A percentile compares a stretch with the other conserved stretches of the same genome.
These are phyloP conservation scores for Artomyces pyxidatus DNA, from an alignment of 768 basidiomycete genomes.

Conservation along the genomic window DNA sequence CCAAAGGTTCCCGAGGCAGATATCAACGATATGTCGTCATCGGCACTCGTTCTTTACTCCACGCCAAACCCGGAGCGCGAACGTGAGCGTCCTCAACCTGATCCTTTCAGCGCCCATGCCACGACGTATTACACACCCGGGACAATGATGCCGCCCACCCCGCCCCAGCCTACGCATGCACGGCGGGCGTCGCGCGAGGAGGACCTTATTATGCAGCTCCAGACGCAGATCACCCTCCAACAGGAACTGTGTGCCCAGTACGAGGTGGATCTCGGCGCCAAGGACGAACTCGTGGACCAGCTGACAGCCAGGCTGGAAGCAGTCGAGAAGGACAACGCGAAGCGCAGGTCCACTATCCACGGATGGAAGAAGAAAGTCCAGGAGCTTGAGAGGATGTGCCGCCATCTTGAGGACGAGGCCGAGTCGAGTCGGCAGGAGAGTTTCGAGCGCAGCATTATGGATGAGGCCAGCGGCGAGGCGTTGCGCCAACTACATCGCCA, in stretches of 20 bases:
- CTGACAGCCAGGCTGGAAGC: slow-evolving; percentile 46
- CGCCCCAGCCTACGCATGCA: slow-evolving; percentile 33
- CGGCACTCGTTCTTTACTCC: slow-evolving; percentile 39
- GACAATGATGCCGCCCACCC: slow-evolving; percentile 61
- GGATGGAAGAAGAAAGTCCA: slow-evolving; percentile 72
- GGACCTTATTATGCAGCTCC: slow-evolving; percentile 60
- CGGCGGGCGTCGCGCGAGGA: slow-evolving; percentile 66
- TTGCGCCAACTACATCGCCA: slow-evolving; percentile 73
- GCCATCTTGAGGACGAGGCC: slow-evolving; percentile 76
- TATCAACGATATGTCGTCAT: slow-evolving; percentile 50
- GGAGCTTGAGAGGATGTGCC: slow-evolving; percentile 62
- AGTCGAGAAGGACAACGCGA: slow-evolving; percentile 55
- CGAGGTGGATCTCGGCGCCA: slow-evolving; percentile 63
- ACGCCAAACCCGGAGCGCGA: slow-evolving; percentile 12
- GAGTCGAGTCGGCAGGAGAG: slow-evolving; percentile 78
- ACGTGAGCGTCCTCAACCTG: slow-evolving; percentile 38
- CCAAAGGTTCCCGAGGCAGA: slow-evolving; percentile 44
- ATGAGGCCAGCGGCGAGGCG: slow-evolving; percentile 71
- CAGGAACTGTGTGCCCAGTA: slow-evolving; percentile 70
- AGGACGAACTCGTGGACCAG: slow-evolving; percentile 63
- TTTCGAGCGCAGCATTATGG: slow-evolving; percentile 76
- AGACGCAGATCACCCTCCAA: slow-evolving; percentile 69
- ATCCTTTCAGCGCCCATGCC: slow-evolving; percentile 68
- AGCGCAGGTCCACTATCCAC: slow-evolving; percentile 44
- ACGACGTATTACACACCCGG: slow-evolving; percentile 74